These are phyloP conservation scores for Colletotrichum chlorophyti DNA, from an alignment of 2,329 filamentous ascomycete genomes.

Conservation along the genomic window DNA sequence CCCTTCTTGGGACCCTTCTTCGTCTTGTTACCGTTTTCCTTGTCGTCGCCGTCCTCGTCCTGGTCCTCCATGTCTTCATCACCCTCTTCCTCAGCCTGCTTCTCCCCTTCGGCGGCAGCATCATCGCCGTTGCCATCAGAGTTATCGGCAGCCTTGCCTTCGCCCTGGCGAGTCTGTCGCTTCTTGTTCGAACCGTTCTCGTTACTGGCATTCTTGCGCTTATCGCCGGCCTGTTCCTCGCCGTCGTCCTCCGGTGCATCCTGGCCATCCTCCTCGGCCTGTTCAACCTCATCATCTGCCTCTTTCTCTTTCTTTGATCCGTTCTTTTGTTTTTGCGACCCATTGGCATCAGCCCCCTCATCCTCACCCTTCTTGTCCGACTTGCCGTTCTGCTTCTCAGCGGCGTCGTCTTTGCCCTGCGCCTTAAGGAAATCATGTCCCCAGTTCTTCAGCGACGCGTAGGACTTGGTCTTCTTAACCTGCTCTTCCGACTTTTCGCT, in stretches of 20 bases:
- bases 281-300: conserved; percentile 17
- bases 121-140: conserved; percentile 13
- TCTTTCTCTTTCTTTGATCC: conserved; percentile 25
- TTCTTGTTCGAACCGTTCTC: conserved; percentile 32
- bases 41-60: conserved; percentile 22
- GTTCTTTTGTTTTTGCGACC: no score
- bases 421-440: conserved; percentile 60
- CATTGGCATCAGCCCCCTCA: neutral
- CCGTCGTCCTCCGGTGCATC: conserved; percentile 4
- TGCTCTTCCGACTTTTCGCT: conserved; percentile 54
- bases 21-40: conserved; percentile 26
- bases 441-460: conserved; percentile 70
- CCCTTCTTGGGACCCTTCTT: conserved; percentile 45
- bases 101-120: conserved; percentile 22
- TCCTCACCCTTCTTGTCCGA: neutral
- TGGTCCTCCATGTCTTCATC: conserved; percentile 24
- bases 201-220: conserved; percentile 23
- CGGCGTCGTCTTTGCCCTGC: conserved; percentile 26
- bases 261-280: conserved; percentile 34
- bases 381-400: neutral
- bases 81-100: conserved; percentile 18
- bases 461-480: conserved; percentile 57
- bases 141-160: conserved; percentile 29
- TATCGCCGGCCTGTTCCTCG: conserved; percentile 26
- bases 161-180: conserved; percentile 31